Evolutionary conservation across 768 basidiomycete genomes (phyloP).

Genomic region (Boletus vinaceobasis): DNA sequence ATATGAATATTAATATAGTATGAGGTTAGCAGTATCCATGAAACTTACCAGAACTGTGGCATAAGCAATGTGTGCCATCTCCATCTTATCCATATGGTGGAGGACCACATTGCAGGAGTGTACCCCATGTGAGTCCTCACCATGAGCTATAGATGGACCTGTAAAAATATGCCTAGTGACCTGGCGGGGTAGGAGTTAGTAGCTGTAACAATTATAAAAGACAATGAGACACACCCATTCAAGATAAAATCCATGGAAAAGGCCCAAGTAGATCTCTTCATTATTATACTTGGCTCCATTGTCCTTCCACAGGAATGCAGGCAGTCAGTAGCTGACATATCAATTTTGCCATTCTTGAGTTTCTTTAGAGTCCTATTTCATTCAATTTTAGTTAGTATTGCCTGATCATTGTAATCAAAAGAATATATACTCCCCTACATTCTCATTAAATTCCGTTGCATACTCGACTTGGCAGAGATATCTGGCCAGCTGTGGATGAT

Average conservation of each 20-base stretch:
- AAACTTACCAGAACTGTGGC: neutral
- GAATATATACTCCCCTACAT: neutral
- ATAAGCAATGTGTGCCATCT: slow-evolving; percentile 5
- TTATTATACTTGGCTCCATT: neutral
- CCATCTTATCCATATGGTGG: neutral
- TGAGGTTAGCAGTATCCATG: neutral
- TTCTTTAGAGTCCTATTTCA: too few relatives aligned
- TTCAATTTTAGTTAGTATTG: neutral
- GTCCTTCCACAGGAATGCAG: neutral
- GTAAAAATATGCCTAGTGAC: neutral
- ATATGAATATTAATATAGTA: neutral
- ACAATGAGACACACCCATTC: neutral
- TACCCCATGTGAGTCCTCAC: neutral
- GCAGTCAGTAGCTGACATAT: too few relatives aligned
- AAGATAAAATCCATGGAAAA: neutral
- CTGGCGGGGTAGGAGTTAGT: accelerated
- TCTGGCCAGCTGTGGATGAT: neutral
- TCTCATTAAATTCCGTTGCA: neutral
- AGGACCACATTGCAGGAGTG: neutral
- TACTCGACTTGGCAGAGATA: neutral
- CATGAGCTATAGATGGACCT: neutral
- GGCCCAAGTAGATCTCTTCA: neutral
- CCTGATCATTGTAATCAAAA: neutral
- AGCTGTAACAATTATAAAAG: neutral
- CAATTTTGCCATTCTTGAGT: too few relatives aligned